Evolutionary conservation across 371 early-diverging fungal genomes (phyloP).

Genomic region (Nematocida major): DNA sequence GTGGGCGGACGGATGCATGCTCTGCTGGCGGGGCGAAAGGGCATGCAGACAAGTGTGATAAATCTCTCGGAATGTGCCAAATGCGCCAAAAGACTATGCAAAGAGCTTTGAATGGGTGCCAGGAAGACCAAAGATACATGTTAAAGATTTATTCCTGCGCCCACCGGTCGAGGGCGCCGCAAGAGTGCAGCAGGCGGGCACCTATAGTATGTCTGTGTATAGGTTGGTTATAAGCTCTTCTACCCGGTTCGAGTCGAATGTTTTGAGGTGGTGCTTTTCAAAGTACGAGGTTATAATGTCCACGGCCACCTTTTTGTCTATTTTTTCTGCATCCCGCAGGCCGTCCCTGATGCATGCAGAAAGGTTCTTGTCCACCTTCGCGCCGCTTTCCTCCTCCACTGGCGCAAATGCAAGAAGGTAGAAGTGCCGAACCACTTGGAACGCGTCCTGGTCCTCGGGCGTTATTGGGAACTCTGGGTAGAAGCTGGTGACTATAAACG

Average conservation of each 20-base stretch:
- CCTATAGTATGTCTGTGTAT: conserved; percentile 4
- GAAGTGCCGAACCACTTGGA: conserved; percentile 43
- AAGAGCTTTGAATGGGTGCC: no score
- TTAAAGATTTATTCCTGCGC: no score
- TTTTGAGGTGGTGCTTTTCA: conserved; percentile 14
- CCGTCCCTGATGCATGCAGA: neutral
- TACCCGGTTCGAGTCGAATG: neutral
- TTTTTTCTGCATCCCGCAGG: neutral
- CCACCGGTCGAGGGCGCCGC: neutral
- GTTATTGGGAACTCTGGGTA: conserved; percentile 41
- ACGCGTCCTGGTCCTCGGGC: conserved; percentile 50
- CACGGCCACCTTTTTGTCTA: conserved; percentile 23
- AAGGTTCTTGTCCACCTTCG: neutral
- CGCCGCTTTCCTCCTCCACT: neutral
- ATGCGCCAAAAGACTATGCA: no score
- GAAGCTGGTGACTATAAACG: conserved; percentile 32
- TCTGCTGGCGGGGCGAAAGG: no score
- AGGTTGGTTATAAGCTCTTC: conserved; percentile 15
- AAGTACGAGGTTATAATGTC: conserved; percentile 46
- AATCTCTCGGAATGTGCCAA: no score
- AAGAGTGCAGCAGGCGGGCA: neutral
- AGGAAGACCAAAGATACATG: no score
- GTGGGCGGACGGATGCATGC: no score
- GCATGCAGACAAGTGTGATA: no score
- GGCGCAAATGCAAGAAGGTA: neutral